Conservation (phyloP, 2,329 filamentous ascomycete genomes). For the Pseudogymnoascus sp. region DNA sequence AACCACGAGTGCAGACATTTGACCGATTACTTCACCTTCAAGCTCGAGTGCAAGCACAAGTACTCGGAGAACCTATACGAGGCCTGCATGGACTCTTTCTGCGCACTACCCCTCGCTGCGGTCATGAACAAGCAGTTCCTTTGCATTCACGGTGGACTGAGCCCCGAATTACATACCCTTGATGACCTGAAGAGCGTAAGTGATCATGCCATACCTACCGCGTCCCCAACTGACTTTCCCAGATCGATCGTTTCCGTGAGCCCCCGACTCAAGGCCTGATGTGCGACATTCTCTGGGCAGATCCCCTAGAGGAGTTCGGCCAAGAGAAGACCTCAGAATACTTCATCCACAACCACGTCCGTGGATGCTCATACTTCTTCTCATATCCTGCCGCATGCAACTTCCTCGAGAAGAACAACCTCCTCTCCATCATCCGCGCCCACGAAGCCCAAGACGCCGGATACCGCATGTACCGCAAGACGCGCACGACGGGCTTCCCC, state of each 20-base stretch:
- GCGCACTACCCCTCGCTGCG: conserved; percentile 81
- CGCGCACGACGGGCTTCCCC: conserved; percentile 92
- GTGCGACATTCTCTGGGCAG: conserved; percentile 99
- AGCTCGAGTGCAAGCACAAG: conserved; percentile 99
- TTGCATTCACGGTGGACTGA: conserved; percentile 94
- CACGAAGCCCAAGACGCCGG: conserved; percentile 98
- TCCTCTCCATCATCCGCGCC: conserved; percentile 91
- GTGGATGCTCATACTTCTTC: conserved; percentile 98
- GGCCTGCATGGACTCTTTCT: conserved; percentile 98
- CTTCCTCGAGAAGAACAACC: conserved; percentile 97
- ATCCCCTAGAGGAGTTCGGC: conserved; percentile 95
- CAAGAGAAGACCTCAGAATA: conserved; percentile 98
- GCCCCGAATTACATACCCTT: conserved; percentile 89
- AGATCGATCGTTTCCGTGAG: conserved; percentile 97
- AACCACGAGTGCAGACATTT: conserved; percentile 98
- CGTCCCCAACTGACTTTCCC: conserved; percentile 12
- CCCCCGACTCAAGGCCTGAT: conserved; percentile 95
- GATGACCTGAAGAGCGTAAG: conserved; percentile 84
- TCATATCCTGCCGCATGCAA: conserved; percentile 95
- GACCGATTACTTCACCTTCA: conserved; percentile 99
- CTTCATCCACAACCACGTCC: conserved; percentile 96
- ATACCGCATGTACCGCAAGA: conserved; percentile 99
- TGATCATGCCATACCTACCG: conserved; percentile 15
- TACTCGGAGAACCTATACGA: conserved; percentile 96
- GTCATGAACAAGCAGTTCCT: conserved; percentile 99